phyloP scores from a whole-genome alignment of 129 eudicot species.

The Flaveria ramosissima region DNA sequence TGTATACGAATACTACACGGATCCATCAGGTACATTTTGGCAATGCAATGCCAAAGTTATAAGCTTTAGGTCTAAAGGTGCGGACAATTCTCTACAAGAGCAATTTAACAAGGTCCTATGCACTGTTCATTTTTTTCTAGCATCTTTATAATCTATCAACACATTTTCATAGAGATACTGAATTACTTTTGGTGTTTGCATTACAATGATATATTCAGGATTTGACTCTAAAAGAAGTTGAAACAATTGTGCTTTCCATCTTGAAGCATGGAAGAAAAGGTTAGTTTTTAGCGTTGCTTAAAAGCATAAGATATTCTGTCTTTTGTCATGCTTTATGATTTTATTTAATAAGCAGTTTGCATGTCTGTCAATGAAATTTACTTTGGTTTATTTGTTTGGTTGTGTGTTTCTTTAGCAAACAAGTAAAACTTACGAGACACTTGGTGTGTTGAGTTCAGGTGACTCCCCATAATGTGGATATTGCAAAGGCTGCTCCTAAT shows the following conservation, averaged over 20 bases:
- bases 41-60: too few species aligned
- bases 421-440: not conserved
- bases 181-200: not conserved
- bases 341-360: not conserved
- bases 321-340: not conserved
- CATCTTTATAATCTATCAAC: too few species aligned
- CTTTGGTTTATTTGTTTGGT: not conserved
- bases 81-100: too few species aligned
- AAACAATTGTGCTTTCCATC: slow-evolving; percentile 92
- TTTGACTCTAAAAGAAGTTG: slow-evolving; percentile 84
- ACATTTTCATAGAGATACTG: too few species aligned
- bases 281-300: slow-evolving; percentile 18
- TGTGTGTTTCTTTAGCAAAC: not conserved
- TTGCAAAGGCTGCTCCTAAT: slow-evolving; percentile 91
- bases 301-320: not conserved
- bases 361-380: not conserved
- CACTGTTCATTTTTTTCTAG: too few species aligned
- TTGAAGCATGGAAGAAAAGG: slow-evolving; percentile 99
- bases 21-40: too few species aligned
- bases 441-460: slow-evolving; percentile 50
- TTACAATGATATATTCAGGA: slow-evolving; percentile 47
- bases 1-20: too few species aligned
- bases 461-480: slow-evolving; percentile 93
- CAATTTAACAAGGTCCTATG: too few species aligned
- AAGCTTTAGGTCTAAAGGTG: too few species aligned